phyloP scores from a whole-genome alignment of 768 basidiomycete species.

The Tricholoma furcatifolium region DNA sequence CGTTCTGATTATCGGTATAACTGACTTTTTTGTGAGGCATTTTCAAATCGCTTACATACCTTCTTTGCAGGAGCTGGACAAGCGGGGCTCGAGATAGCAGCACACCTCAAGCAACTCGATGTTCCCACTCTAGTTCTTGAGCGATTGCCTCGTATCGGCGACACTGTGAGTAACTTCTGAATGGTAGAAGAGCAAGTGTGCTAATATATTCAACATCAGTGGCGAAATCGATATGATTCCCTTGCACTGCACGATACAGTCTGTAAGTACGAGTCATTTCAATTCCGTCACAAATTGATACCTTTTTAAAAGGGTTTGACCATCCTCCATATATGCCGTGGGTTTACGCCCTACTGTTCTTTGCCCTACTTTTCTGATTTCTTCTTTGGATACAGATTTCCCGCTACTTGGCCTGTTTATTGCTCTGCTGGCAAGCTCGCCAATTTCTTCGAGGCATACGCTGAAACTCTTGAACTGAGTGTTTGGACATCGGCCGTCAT shows the following conservation, averaged over 20 bases:
- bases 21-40: background rate
- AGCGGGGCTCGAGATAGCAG: conserved; percentile 58
- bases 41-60: background rate
- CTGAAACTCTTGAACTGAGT: conserved; percentile 55
- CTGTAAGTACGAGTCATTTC: conserved; percentile 27
- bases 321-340: conserved; percentile 57
- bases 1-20: conserved; percentile 52
- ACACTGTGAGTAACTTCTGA: conserved; percentile 28
- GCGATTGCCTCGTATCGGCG: conserved; percentile 47
- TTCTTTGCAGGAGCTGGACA: conserved; percentile 38
- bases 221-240: conserved; percentile 59
- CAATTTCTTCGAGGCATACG: conserved; percentile 66
- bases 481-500: conserved; percentile 58
- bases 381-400: conserved; percentile 39
- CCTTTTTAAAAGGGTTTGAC: conserved; percentile 37
- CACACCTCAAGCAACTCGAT: conserved; percentile 60
- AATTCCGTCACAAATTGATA: no score
- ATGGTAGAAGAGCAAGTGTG: background rate
- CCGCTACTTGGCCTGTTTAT: conserved; percentile 54
- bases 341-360: conserved; percentile 14
- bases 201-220: conserved; percentile 18
- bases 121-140: conserved; percentile 62
- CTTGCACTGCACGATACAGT: conserved; percentile 54
- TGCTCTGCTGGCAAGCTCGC: conserved; percentile 57
- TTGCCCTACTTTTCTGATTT: background rate